A percentile compares a stretch with the other conserved stretches of the same genome.
Evolutionary conservation across 2,329 filamentous ascomycete genomes (phyloP).

Genomic region (Bertia moriformis): DNA sequence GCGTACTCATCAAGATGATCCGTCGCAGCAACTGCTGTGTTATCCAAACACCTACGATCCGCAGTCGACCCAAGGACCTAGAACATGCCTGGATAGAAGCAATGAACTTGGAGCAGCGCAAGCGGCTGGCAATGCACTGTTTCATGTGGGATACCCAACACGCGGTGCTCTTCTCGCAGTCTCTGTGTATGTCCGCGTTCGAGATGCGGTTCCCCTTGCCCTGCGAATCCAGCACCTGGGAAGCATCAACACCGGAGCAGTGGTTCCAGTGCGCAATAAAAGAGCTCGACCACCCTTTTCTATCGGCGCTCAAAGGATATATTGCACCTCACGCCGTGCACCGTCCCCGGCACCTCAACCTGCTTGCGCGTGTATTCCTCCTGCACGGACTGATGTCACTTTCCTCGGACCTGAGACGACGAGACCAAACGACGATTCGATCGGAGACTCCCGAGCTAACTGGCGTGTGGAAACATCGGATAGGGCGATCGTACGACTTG

Average conservation of each 20-base stretch:
- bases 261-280: constrained; percentile 28
- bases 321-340: constrained; percentile 25
- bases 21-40: constrained; percentile 19
- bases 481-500: constrained; percentile 34
- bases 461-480: constrained; percentile 29
- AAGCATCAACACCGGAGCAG: constrained; percentile 33
- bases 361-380: constrained; percentile 34
- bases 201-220: constrained; percentile 42
- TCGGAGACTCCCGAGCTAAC: constrained; percentile 10
- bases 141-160: constrained; percentile 57
- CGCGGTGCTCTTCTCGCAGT: constrained; percentile 50
- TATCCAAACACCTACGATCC: constrained; percentile 8
- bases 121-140: constrained; percentile 43
- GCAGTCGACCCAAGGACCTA: constrained; percentile 15
- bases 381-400: constrained; percentile 50
- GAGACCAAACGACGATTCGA: constrained; percentile 46
- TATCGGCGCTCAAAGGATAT: constrained; percentile 39
- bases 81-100: constrained; percentile 34
- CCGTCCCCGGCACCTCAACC: constrained; percentile 26
- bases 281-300: constrained; percentile 24
- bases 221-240: constrained; percentile 38
- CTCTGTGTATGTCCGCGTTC: constrained; percentile 51
- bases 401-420: constrained; percentile 43
- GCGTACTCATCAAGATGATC: constrained; percentile 21
- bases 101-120: constrained; percentile 40